Evolutionary conservation across 768 basidiomycete species (phyloP).

Genomic region (Ramaria rubella): DNA sequence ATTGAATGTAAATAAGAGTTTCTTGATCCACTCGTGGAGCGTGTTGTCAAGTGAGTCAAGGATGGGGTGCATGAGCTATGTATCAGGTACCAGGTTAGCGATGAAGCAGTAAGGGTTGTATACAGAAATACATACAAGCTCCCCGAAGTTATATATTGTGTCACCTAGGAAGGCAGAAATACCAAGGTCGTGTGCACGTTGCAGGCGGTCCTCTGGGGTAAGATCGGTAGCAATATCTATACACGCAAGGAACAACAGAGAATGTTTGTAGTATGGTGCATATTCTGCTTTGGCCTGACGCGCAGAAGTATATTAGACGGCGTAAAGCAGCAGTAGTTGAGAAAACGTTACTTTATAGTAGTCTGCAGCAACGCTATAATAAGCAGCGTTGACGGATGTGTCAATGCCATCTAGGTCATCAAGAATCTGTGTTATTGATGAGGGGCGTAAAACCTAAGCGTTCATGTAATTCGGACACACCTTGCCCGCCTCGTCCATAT

Average conservation of each 20-base stretch:
- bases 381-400: conserved; percentile 77
- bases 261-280: conserved; percentile 90
- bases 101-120: neutral
- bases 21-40: conserved; percentile 87
- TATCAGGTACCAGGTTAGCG: neutral
- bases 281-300: conserved; percentile 98
- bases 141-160: conserved; percentile 98
- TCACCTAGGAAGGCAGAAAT: conserved; percentile 91
- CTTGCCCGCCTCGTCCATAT: conserved; percentile 81
- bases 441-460: neutral
- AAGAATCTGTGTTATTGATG: conserved; percentile 39
- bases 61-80: conserved; percentile 93
- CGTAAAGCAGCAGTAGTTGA: neutral
- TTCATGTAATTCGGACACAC: neutral
- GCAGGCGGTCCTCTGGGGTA: conserved; percentile 67
- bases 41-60: conserved; percentile 78
- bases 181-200: conserved; percentile 85
- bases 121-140: conserved; percentile 58
- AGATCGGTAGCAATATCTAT: conserved; percentile 79
- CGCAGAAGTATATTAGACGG: neutral
- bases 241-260: conserved; percentile 92
- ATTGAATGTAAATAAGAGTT: conserved; percentile 91
- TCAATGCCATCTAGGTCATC: conserved; percentile 74
- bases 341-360: conserved; percentile 78
- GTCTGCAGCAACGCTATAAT: conserved; percentile 90